Base-by-base conservation (phyloP, 2,329 filamentous ascomycete genomes). In the Pezizomycotina sp. region DNA sequence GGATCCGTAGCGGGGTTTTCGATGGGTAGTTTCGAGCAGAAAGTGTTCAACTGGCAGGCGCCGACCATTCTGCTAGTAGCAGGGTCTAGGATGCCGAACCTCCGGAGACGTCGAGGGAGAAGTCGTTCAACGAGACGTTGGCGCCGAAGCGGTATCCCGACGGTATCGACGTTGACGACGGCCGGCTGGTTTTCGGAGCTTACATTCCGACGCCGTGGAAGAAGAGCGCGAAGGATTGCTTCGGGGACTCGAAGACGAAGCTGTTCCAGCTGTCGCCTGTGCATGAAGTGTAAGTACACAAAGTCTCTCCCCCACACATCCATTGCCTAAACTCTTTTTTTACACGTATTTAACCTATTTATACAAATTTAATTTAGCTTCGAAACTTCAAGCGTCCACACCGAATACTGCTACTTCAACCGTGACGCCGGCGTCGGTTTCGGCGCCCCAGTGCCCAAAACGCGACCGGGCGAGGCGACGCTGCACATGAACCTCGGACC, bases 21-120 rank as follows among this genome's bases (percentile, higher is more conserved):
- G 13, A 76, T 82, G 69, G 75, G 77, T 14, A 75, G 72, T 36
- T 81, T 82, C 45, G 74, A 81, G 52, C 67, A 72, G 13, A 74
- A 73, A 48, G 72, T 80, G 2, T 77, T 82, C 57, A 77, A 82
- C 53, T 83, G 77, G 77, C 64, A 69, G 26, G 76, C 76, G 0
- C 77, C 77, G 0, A 80, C 77, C 0, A 68, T 83, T 12, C 60
- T 83, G 7, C 63, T 83, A 1, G 71, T 82, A 2, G 68, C 69
- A 13, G 77, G 77, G 13, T 69, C 65, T 3, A 64, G 74, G 4
- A 60, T 82, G 5, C 55, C 61, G 2, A 58, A 13, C 52, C 56
- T 25, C 59, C 64, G 1, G 55, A 57, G 8, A 59, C 63, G 9
- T 66, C 69, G 0, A 64, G 65, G 29, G 68, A 73, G 48, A 57